Percentiles rank a stretch among this genome's conserved stretches.
Conservation (phyloP, 768 basidiomycete genomes). For the Mycena metata region DNA sequence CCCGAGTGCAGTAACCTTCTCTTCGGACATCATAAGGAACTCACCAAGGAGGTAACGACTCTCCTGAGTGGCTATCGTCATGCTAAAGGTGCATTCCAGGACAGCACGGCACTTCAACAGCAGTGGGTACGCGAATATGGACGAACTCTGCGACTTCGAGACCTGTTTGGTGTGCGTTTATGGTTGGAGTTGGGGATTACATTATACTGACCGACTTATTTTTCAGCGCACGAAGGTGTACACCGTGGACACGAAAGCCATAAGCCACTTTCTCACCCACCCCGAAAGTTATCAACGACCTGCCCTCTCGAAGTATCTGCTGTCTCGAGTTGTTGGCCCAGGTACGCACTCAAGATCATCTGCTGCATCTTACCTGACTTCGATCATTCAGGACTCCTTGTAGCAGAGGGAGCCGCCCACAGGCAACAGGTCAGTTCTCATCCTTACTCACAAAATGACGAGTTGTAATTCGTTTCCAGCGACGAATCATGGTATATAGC, state of each 20-base stretch:
- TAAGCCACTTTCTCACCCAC: slow-evolving; percentile 75
- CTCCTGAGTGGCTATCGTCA: not conserved
- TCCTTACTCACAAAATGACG: too few species aligned
- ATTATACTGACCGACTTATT: not conserved
- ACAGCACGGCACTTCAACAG: not conserved
- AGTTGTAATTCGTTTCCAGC: too few species aligned
- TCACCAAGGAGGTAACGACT: not conserved
- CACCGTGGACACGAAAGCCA: slow-evolving; percentile 72
- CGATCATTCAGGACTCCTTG: slow-evolving; percentile 58
- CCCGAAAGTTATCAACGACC: slow-evolving; percentile 70
- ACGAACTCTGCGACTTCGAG: not conserved
- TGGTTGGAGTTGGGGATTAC: not conserved
- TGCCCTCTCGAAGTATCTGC: slow-evolving; percentile 49
- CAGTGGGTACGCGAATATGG: slow-evolving; percentile 14
- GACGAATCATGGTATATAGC: not conserved
- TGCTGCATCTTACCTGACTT: not conserved
- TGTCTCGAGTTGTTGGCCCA: slow-evolving; percentile 59
- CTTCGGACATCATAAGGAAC: slow-evolving; percentile 1
- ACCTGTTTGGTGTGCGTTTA: slow-evolving; percentile 1
- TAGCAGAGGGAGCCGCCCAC: slow-evolving; percentile 63
- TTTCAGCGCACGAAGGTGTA: slow-evolving; percentile 48
- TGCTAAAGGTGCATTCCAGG: not conserved
- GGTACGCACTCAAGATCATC: slow-evolving; percentile 41
- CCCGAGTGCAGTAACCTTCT: slow-evolving; percentile 12
- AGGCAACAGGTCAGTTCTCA: slow-evolving; percentile 54